phyloP scores from a whole-genome alignment of 1,284 basidiomycete genomes.

The Ganoderma multipileum region DNA sequence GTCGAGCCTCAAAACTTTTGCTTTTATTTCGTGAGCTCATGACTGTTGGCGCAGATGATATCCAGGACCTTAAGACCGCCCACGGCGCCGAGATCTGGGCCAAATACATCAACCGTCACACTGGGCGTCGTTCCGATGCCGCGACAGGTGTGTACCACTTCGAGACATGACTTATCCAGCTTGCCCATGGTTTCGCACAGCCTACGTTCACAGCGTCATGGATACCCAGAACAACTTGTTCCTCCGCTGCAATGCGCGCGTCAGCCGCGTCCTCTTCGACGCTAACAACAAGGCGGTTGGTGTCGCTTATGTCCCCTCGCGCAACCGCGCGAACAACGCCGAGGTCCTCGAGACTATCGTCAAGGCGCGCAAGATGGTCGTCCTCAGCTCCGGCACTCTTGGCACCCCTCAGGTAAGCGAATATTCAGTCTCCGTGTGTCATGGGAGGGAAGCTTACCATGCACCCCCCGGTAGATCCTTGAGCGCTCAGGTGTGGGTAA shows the following conservation, averaged over 20 bases:
- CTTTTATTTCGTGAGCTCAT: background rate
- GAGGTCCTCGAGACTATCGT: constrained; percentile 66
- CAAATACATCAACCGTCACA: constrained; percentile 79
- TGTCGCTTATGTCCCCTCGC: constrained; percentile 70
- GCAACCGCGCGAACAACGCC: constrained; percentile 62
- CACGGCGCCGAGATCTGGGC: constrained; percentile 78
- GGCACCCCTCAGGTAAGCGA: constrained; percentile 56
- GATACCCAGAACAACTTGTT: constrained; percentile 69
- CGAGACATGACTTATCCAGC: background rate
- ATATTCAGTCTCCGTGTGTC: background rate
- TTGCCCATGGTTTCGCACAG: constrained; percentile 37
- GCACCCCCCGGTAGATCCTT: constrained; percentile 52
- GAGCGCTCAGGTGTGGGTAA: constrained; percentile 75
- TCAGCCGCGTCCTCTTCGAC: constrained; percentile 75
- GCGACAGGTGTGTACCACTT: constrained; percentile 56
- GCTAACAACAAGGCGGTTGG: constrained; percentile 74
- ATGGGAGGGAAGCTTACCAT: constrained; percentile 22
- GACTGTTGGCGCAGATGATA: constrained; percentile 54
- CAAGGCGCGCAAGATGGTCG: constrained; percentile 68
- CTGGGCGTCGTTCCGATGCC: constrained; percentile 73
- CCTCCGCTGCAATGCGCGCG: constrained; percentile 67
- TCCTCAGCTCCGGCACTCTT: constrained; percentile 69
- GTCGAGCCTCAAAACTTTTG: constrained; percentile 25
- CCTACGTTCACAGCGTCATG: constrained; percentile 77
- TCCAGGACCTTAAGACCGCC: constrained; percentile 69